Base-by-base conservation (phyloP, 2,329 filamentous ascomycete genomes). In the Fusarium torreyae region DNA sequence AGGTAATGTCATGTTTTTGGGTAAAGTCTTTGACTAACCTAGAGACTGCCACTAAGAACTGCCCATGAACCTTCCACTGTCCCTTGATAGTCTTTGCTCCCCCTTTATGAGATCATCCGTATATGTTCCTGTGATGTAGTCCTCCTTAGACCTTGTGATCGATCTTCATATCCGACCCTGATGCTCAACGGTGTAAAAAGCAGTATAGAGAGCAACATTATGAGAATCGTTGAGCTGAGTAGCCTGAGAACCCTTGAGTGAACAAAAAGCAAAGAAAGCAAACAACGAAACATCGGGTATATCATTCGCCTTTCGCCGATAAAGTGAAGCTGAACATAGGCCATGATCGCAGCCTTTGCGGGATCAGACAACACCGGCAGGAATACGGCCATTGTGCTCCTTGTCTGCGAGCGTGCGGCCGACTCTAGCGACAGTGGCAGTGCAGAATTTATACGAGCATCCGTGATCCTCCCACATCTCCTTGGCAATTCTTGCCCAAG, bases 1-100 rank as follows among this genome's bases (percentile, higher is more conserved):
- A 38, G 14, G 6, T 15, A 18, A 9, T 6, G 24, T 40, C 36
- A 13, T 38, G 33, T 39, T n/a, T 38, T 14, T 43, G 40, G 20
- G 14, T 33, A 40, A 51, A 51, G 58, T 20, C 26, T 40, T 18
- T 42, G 36, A 38, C 49, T 48, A 59, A 43, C 53, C 46, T 54
- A 42, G n/a, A 24, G 26, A 20, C 49, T 54, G 36, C 48, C 42
- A 48, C 17, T 54, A 7, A 18, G 13, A 17, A 54, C 24, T 53
- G 42, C 48, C 40, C 49, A 45, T 31, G 40, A 45, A 33, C 56
- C 33, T 39, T 53, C 39, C 34, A 40, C 31, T 22, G 36, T 34
- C 26, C 34, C 9, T 39, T 6, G 38, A 39, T 18, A 9, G 38
- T 13, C 36, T 10, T 9, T 20, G 1, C n/a, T n/a, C 9, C n/a